phyloP scores from a whole-genome alignment of 176 grass and related monocot genomes.

The Musa itinerans region DNA sequence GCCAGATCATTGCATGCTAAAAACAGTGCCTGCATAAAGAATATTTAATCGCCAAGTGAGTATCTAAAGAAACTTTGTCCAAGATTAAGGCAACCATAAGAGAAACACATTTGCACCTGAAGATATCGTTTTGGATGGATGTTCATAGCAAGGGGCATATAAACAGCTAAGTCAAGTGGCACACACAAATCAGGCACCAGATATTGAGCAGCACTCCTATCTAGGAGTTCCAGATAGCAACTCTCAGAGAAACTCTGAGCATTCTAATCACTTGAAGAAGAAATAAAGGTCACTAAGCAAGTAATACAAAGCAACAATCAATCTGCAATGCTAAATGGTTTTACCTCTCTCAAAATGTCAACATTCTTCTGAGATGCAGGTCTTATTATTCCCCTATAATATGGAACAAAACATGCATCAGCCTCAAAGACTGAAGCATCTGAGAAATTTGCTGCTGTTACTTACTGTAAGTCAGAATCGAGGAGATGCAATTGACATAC shows the following conservation, averaged over 20 bases:
- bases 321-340: constrained; percentile 12
- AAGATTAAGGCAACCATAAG: not conserved
- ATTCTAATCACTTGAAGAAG: constrained; percentile 79
- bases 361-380: constrained; percentile 64
- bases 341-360: constrained; percentile 74
- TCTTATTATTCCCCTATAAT: constrained; percentile 66
- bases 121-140: constrained; percentile 81
- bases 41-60: not conserved
- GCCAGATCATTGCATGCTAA: constrained; percentile 60
- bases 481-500: too few species aligned
- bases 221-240: constrained; percentile 60
- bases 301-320: not conserved
- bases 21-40: constrained; percentile 55
- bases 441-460: not conserved
- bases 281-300: constrained; percentile 33
- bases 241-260: constrained; percentile 62
- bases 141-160: constrained; percentile 74
- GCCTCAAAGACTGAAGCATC: not conserved
- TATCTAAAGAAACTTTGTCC: not conserved
- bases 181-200: constrained; percentile 58
- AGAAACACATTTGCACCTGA: constrained; percentile 37
- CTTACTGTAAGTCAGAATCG: too few species aligned
- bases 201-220: constrained; percentile 38
- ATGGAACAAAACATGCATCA: not conserved
- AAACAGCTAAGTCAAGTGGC: constrained; percentile 64